Evolutionary conservation across 495 filamentous ascomycete species (phyloP), one percentile per base, ranked within the genome.

Genomic region (Hyaloscypha bicolor): DNA sequence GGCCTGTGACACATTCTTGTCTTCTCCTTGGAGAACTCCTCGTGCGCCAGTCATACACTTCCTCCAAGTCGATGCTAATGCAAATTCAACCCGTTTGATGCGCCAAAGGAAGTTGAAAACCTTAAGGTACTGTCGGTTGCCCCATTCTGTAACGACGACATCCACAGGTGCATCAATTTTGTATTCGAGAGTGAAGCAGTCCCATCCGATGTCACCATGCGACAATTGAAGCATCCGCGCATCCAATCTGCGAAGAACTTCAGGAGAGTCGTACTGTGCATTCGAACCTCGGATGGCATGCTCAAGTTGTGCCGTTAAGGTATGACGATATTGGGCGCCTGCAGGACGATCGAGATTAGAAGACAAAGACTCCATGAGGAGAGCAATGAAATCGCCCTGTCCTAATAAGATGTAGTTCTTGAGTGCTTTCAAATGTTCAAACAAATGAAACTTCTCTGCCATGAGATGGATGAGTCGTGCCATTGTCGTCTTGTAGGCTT

Each of bases 71-170:
- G 90, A 93, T 22, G 86, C 85, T 0, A 99, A 85, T 0, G 91
- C 93, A 76, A 98, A 99, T 75, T 98, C 96, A 59, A 99, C 94
- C 55, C 96, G 90, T 77, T 99, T 99, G 71, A 98, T 88, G 63
- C 96, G 91, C 96, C 96, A 99, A 4, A 99, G 87, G 77, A 99
- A 97, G 76, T 99, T 99, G 87, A 99, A 99, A 32, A 98, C 91
- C 73, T 97, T 97, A 67, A 99, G 89, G 76, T 99, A 99, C 74
- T 98, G 94, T 3, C 92, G 92, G 63, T 91, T 94, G 42, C 91
- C 93, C 86, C 92, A 96, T 1, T 94, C 91, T 1, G 94, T 97
- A 14, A 99, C 94, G 62, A 99, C 93, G 61, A 98, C 95, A 73
- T 99, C 96, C 30, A 98, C 92, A 0, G 96, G 96, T 9, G 95